Base-by-base conservation (phyloP, 1,139 yeast genomes). In the Candida labiduridarum region DNA sequence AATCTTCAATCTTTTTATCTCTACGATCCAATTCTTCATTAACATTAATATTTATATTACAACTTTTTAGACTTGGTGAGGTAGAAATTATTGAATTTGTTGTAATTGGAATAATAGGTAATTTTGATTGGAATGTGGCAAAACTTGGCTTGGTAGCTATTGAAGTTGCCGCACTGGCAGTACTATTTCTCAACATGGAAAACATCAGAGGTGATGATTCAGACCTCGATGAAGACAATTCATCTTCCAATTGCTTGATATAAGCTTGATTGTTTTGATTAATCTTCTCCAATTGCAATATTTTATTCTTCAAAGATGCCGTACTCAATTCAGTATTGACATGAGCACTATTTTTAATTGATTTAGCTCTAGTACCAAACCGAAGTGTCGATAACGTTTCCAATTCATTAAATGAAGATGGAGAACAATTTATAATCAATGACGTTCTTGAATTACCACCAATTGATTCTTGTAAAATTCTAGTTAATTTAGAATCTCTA, bases 401-500 rank as follows among this genome's bases (percentile, higher is more conserved):
- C 16, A 70, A 64, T 51, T 79, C 86, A 61, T 90, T 85, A 35
- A 66, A 62, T 0, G 76, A 65, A 0, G 88, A 79, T 0, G 94
- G 89, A 0, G 96, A 87, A 56, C 96, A 87, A 58, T 86, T 89
- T 45, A 91, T 78, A 35, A 91, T 85, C 47, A 91, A 73, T 1
- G 90, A 82, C 0, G 97, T 91, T 51, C 94, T 74, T 1, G 95
- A 84, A 64, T 91, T 90, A 1, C 97, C 97, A 2, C 96, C 96
- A 27, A 89, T 73, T 0, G 96, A 88, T 61, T 89, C 96, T 60
- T 87, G 94, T 48, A 89, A 72, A 45, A 89, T 66, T 54, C 95
- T 76, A 0, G 96, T 89, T 49, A 89, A 76, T 63, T 87, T 89
- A 0, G 96, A 88, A 64, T 89, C 96, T 55, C 96, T 74, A 59